Evolutionary conservation across 345 rosid genomes (phyloP).

Genomic region (Limnanthes douglasii): DNA sequence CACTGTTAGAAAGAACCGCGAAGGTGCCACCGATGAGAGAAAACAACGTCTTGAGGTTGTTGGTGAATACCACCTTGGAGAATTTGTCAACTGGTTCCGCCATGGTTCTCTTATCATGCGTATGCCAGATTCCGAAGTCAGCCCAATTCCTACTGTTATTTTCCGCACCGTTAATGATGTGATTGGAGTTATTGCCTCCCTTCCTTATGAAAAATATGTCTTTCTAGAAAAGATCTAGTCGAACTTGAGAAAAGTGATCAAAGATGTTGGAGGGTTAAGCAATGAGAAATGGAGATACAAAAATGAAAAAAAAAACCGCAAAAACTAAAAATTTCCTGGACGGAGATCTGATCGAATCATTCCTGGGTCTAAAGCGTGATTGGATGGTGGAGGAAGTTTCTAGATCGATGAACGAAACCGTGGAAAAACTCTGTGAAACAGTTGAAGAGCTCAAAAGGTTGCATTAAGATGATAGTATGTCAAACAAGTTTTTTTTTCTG

Average conservation of each 20-base stretch:
- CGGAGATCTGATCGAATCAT: conserved; percentile 75
- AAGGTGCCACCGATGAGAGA: conserved; percentile 82
- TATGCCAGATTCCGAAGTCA: conserved; percentile 78
- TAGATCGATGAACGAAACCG: conserved; percentile 39
- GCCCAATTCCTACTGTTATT: conserved; percentile 74
- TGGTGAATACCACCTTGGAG: conserved; percentile 90
- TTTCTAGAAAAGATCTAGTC: conserved; percentile 75
- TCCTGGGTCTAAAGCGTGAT: conserved; percentile 54
- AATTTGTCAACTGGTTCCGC: conserved; percentile 74
- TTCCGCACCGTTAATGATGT: conserved; percentile 82
- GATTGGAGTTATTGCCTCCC: conserved; percentile 86
- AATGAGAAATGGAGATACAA: conserved; percentile 94
- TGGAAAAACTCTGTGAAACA: conserved; percentile 77
- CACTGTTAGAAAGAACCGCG: conserved; percentile 75
- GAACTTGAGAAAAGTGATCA: conserved; percentile 66
- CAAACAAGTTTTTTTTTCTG: no score
- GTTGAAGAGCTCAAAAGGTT: conserved; percentile 83
- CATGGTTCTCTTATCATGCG: conserved; percentile 96
- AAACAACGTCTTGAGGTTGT: conserved; percentile 72
- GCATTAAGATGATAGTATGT: no score
- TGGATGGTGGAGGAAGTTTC: conserved; percentile 83
- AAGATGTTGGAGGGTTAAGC: conserved; percentile 89
- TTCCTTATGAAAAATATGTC: conserved; percentile 56
- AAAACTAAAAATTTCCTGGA: conserved; percentile 77
- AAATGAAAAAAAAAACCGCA: conserved; percentile 63